phyloP scores from a whole-genome alignment of 805 yeast species.

The Wickerhamomyces chambardii region DNA sequence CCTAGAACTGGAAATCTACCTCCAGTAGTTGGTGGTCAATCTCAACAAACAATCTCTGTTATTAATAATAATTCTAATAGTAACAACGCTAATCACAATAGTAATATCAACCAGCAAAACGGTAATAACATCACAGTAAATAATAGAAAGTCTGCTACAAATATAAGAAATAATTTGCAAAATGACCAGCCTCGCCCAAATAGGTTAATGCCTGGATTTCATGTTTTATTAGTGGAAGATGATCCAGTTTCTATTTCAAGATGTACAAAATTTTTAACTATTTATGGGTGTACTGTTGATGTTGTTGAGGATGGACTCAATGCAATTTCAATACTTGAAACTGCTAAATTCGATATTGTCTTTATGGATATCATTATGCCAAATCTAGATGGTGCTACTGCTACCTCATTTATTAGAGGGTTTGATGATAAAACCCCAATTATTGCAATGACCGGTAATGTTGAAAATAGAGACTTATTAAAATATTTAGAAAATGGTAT shows the following conservation, averaged over 20 bases:
- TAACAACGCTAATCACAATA: no score
- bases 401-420: slow-evolving; percentile 79
- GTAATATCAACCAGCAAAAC: no score
- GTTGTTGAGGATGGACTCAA: slow-evolving; percentile 89
- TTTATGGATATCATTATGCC: slow-evolving; percentile 90
- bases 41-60: no score
- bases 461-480: slow-evolving; percentile 72
- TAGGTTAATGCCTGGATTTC: slow-evolving; percentile 37
- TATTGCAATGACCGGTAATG: slow-evolving; percentile 90
- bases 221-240: slow-evolving; percentile 72
- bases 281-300: slow-evolving; percentile 89
- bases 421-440: slow-evolving; percentile 84
- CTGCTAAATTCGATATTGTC: slow-evolving; percentile 65
- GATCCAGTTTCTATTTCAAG: slow-evolving; percentile 77
- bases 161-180: slow-evolving; percentile 8
- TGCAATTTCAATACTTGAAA: slow-evolving; percentile 72
- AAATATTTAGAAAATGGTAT: slow-evolving; percentile 81
- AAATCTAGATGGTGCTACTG: slow-evolving; percentile 80
- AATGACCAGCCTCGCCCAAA: slow-evolving; percentile 3
- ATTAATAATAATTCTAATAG: no score
- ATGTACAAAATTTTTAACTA: slow-evolving; percentile 72
- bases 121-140: no score
- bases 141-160: slow-evolving; percentile 7
- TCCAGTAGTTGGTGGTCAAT: no score
- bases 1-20: no score